Evolutionary conservation across 495 filamentous ascomycete genomes (phyloP).

Genomic region (Ramalina intermedia): DNA sequence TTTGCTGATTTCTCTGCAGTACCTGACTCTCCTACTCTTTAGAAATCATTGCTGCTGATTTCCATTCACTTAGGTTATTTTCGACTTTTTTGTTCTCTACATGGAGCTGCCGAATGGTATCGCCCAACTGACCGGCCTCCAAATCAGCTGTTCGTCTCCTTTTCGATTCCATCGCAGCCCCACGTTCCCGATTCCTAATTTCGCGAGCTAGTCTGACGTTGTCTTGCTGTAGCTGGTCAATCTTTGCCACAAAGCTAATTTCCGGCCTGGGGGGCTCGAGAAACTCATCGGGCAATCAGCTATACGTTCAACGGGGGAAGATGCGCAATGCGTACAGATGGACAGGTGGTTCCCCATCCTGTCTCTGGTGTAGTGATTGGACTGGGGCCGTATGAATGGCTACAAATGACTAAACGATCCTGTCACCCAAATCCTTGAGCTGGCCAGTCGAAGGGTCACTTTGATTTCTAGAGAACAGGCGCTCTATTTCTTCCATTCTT

Average conservation of each 20-base stretch:
- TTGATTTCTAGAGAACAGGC: not conserved
- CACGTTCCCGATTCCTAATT: not conserved
- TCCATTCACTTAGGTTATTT: too few relatives aligned
- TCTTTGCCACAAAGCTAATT: slow-evolving; percentile 3
- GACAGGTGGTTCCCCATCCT: not conserved
- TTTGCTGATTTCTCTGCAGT: too few relatives aligned
- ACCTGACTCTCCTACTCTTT: too few relatives aligned
- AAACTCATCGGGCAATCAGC: not conserved
- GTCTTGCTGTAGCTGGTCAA: not conserved
- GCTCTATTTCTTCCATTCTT: not conserved
- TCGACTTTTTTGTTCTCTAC: too few relatives aligned
- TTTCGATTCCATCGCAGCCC: not conserved
- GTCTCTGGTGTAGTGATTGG: too few relatives aligned
- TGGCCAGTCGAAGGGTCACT: slow-evolving; percentile 1
- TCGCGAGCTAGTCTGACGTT: slow-evolving; percentile 1
- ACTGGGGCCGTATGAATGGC: too few relatives aligned
- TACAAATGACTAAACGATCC: too few relatives aligned
- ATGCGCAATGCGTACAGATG: not conserved
- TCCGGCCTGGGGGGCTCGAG: not conserved
- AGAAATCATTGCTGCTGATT: too few relatives aligned
- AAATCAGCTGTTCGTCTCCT: too few relatives aligned
- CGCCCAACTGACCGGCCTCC: too few relatives aligned
- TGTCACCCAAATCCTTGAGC: too few relatives aligned
- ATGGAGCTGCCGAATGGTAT: too few relatives aligned
- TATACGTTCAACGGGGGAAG: not conserved